Evolutionary conservation across 2,329 filamentous ascomycete genomes (phyloP), one percentile per base, ranked within the genome.

Genomic region (Sclerotinia minor): DNA sequence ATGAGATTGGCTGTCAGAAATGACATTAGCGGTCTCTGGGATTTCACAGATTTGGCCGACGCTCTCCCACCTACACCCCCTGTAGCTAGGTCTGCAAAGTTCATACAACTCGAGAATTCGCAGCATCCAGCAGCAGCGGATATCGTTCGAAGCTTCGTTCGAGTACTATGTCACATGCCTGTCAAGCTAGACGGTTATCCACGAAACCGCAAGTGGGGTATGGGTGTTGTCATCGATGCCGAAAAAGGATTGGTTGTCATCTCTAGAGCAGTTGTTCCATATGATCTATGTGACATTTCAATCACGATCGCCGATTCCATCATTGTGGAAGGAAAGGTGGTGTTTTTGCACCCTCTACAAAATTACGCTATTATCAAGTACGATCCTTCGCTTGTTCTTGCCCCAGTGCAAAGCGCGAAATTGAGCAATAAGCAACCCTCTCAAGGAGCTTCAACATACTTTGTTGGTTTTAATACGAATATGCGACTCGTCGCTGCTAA

Each of bases 141-240:
- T 72, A 87, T 99, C 70, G 92, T 99, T 50, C 89, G 92, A 72
- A 97, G 94, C 77, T 98, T 99, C 77, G 94, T 99, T 35, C 90
- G 95, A 50, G 91, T 99, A 67, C 90, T 92, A 71, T 96, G 94
- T 74, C 91, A 89, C 32, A 94, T 99, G 89, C 95, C 95, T 0
- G 82, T 99, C 70, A 98, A 98, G 82, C 85, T 99, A 13, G 95
- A 99, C 77, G 95, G 95, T n/a, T 99, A 97, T 78, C 96, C 95
- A 7, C 92, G 95, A 78, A 92, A 95, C 72, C 86, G 93, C 60
- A 95, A 96, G 80, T 95, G 93, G 81, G 95, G 95, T 0, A 97
- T 97, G 83, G 95, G 95, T 50, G 82, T 99, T 49, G 94, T 99
- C n/a, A 92, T 99, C 70, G 95, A 99, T 79, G 95, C 96, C 0